phyloP scores from a whole-genome alignment of 768 basidiomycete species.

The Gyrodon lividus region DNA sequence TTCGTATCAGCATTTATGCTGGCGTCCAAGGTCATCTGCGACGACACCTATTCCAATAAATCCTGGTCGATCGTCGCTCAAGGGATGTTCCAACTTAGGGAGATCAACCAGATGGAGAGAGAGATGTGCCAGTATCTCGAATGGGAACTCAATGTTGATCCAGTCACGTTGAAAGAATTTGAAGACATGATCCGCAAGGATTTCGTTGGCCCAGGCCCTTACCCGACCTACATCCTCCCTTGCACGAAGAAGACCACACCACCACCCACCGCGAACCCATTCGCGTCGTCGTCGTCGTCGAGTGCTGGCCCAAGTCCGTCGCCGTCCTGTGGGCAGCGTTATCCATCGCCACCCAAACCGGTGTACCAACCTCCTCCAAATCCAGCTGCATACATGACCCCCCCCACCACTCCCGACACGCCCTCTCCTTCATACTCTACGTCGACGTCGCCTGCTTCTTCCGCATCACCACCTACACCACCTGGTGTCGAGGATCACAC shows the following conservation, averaged over 20 bases:
- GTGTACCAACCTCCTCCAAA: conserved; percentile 14
- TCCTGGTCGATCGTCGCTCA: conserved; percentile 91
- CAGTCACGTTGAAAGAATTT: conserved; percentile 57
- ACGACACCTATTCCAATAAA: conserved; percentile 93
- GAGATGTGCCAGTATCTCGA: conserved; percentile 88
- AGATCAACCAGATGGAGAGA: conserved; percentile 81
- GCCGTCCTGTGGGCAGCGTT: conserved; percentile 29
- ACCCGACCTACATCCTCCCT: conserved; percentile 61
- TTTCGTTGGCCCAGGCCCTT: conserved; percentile 54
- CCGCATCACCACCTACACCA: conserved; percentile 61
- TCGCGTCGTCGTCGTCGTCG: conserved; percentile 31
- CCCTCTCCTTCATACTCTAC: conserved; percentile 52
- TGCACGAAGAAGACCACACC: conserved; percentile 63
- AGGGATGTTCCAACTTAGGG: conserved; percentile 73
- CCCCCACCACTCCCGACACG: conserved; percentile 48
- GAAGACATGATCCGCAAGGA: conserved; percentile 60
- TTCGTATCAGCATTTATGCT: conserved; percentile 79
- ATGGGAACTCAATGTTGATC: conserved; percentile 84
- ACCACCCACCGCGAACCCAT: conserved; percentile 29
- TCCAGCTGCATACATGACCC: conserved; percentile 22
- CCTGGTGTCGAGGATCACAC: conserved; percentile 49
- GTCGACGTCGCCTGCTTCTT: conserved; percentile 58
- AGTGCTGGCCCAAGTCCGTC: conserved; percentile 27
- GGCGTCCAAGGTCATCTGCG: conserved; percentile 79
- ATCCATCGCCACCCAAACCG: conserved; percentile 34